These are phyloP conservation scores for Nematodospora valgi DNA, from an alignment of 805 yeast species.

Conservation along the genomic window DNA sequence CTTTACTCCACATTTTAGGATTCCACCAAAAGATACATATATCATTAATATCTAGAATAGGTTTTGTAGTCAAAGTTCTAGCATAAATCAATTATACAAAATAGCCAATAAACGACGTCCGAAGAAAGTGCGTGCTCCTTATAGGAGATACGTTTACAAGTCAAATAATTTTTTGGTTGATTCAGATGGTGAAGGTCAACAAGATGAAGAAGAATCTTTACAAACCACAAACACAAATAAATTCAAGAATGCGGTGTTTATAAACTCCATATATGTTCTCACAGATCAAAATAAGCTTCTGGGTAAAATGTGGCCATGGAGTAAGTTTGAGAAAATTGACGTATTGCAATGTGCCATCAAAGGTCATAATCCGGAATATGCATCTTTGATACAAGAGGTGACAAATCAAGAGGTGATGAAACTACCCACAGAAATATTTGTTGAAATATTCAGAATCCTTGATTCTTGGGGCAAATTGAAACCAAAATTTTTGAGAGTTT, in stretches of 20 bases:
- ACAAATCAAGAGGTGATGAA: conserved; percentile 24
- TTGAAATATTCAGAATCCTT: conserved; percentile 28
- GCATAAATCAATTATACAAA: conserved; percentile 13
- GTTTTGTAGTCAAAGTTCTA: neutral
- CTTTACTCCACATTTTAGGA: no score
- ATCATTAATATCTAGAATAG: no score
- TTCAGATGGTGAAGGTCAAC: conserved; percentile 24
- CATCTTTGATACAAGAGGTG: conserved; percentile 11
- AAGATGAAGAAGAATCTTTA: conserved; percentile 11
- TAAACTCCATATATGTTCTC: conserved; percentile 32
- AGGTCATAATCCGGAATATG: conserved; percentile 20
- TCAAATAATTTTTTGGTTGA: conserved; percentile 26
- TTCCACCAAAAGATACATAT: no score
- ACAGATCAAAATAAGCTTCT: conserved; percentile 17
- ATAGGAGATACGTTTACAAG: conserved; percentile 66
- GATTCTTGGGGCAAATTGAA: conserved; percentile 27
- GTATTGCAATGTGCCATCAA: conserved; percentile 36
- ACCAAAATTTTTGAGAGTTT: conserved; percentile 56
- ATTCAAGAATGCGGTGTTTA: conserved; percentile 19
- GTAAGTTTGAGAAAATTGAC: conserved; percentile 50
- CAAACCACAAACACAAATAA: conserved; percentile 6
- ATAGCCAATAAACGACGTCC: conserved; percentile 91
- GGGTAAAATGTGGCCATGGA: conserved; percentile 45
- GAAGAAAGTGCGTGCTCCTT: conserved; percentile 76
- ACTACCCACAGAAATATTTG: conserved; percentile 36